phyloP scores from a whole-genome alignment of 1,284 basidiomycete species.

The Lentinula novae-zelandiae region DNA sequence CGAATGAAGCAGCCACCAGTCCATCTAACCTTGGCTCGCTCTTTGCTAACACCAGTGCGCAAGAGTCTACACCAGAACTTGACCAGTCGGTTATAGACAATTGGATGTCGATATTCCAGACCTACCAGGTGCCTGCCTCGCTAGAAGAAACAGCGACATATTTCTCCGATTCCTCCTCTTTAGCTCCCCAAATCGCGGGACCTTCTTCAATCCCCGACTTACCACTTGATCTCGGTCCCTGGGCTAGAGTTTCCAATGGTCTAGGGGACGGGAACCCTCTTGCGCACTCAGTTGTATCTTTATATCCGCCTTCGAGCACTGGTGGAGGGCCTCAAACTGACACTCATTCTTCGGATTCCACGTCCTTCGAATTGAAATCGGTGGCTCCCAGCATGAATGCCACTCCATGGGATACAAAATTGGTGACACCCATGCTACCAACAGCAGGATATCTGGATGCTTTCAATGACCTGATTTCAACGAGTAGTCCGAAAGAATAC shows the following conservation, averaged over 20 bases:
- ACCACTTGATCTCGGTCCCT: conserved; percentile 4
- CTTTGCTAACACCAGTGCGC: not conserved
- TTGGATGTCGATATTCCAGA: conserved; percentile 44
- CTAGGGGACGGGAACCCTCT: not conserved
- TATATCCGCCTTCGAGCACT: not conserved
- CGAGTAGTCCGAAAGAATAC: not conserved
- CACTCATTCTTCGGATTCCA: not conserved
- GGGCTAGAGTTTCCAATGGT: not conserved
- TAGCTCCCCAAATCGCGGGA: not conserved
- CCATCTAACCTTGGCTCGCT: not conserved
- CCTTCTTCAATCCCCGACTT: not conserved
- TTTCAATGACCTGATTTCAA: not conserved
- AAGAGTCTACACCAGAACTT: conserved; percentile 16
- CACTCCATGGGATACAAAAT: conserved; percentile 6
- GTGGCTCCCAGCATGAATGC: not conserved
- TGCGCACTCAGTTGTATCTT: not conserved
- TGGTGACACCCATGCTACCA: conserved; percentile 15
- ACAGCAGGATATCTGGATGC: conserved; percentile 5
- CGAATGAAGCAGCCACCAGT: conserved; percentile 4
- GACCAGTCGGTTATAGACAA: conserved; percentile 43
- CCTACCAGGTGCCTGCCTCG: not conserved
- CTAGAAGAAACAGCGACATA: not conserved
- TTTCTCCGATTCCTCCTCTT: not conserved
- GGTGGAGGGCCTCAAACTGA: not conserved
- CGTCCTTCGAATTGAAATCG: not conserved